phyloP scores from a whole-genome alignment of 495 filamentous ascomycete species.

The Rostrohypoxylon terebratum region DNA sequence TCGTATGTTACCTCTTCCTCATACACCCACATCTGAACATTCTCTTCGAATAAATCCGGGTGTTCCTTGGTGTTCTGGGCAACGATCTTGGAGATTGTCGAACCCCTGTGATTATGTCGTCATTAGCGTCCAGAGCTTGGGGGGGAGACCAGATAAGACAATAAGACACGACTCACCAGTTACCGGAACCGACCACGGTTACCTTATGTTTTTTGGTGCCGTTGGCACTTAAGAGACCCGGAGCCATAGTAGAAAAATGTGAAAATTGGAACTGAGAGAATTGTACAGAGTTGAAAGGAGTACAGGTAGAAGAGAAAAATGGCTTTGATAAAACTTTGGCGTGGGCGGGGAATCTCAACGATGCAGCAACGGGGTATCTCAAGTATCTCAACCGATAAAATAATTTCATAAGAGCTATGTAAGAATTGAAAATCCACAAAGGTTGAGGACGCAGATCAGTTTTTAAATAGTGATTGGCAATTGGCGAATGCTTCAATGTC shows the following conservation, averaged over 20 bases:
- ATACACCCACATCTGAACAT: conserved; percentile 98
- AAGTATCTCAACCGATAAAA: conserved; percentile 32
- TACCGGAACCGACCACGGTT: conserved; percentile 92
- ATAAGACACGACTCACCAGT: conserved; percentile 78
- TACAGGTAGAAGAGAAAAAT: conserved; percentile 11
- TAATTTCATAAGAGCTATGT: conserved; percentile 37
- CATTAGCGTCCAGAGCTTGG: conserved; percentile 21
- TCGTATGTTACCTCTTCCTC: conserved; percentile 85
- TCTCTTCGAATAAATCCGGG: conserved; percentile 81
- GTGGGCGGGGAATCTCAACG: conserved; percentile 28
- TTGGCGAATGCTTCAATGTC: neutral
- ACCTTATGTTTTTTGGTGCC: conserved; percentile 85
- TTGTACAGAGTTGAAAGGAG: neutral
- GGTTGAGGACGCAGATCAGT: conserved; percentile 8
- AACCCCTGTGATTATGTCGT: conserved; percentile 71
- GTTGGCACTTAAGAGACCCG: conserved; percentile 46
- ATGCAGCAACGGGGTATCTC: conserved; percentile 37
- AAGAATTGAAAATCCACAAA: neutral
- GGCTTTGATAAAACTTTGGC: conserved; percentile 19
- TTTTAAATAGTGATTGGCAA: conserved; percentile 20
- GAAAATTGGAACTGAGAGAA: conserved; percentile 2
- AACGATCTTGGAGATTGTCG: conserved; percentile 95
- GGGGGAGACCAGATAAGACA: neutral
- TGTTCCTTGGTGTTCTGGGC: conserved; percentile 88
- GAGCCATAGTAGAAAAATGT: conserved; percentile 31